Base-by-base conservation (phyloP, 2,329 filamentous ascomycete species). In the Madurella mycetomatis region DNA sequence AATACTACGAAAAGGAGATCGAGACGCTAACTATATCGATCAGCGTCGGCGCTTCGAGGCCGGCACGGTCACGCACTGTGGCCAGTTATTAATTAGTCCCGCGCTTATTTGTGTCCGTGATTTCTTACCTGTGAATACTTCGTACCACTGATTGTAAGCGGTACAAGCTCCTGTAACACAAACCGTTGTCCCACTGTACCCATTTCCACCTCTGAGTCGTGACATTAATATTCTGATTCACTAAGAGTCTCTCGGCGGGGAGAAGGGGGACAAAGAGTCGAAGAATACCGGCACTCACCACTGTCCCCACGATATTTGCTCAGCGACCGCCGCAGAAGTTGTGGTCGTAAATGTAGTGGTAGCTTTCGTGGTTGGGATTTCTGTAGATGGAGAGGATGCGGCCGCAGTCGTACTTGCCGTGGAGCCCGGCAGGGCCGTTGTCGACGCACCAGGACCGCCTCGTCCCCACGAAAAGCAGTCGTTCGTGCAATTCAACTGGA, bases 381-480 rank as follows among this genome's bases (percentile, higher is more conserved):
- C 43, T 2, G 44, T 18, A 32, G 41, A 41, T 4, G 47, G 44
- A 16, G 49, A 46, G n/a, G 49, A 37, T 17, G 25, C 25, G 19
- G 15, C 9, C 30, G 16, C 2, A 30, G 31, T 5, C 3, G 25
- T 25, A 25, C 25, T 25, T 25, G 25, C 7, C 25, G 48, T 25
- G 11, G 47, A 19, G 4, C 4, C 19, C 12, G 56, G 34, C 19
- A 37, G 30, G 17, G 25, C 7, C 25, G 25, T 25, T 25, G 7
- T 25, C 25, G 25, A 25, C 3, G 7, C 25, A 7, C 41, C 11
- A 12, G 45, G 52, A 16, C 51, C 32, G 19, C 67, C 67, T 50
- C 67, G 53, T 2, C 71, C 71, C 72, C 72, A 72, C 49, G 56
- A 59, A 54, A 73, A 74, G 59, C 72, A 74, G 9, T 60, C 53